Evolutionary conservation across 2,329 filamentous ascomycete genomes (phyloP).

Genomic region (Verticillium longisporum): DNA sequence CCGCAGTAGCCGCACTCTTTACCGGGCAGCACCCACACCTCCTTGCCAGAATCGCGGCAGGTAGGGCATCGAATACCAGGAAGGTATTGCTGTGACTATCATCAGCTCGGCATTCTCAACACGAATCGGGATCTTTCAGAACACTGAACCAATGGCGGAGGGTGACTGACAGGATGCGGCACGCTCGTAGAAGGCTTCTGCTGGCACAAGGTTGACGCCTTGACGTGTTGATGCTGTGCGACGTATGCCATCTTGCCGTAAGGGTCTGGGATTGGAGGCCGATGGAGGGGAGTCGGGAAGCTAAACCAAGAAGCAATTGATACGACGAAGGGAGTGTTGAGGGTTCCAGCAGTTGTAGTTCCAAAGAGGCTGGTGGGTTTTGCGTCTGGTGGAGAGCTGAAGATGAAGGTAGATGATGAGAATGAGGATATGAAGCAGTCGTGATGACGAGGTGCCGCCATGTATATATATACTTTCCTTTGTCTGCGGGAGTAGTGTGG

Average conservation of each 20-base stretch:
- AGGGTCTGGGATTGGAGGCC: slow-evolving; percentile 6
- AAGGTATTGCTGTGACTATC: slow-evolving; percentile 23
- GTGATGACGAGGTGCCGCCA: background rate
- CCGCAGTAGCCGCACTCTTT: slow-evolving; percentile 44
- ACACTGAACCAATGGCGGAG: background rate
- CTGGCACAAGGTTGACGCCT: background rate
- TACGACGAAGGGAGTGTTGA: background rate
- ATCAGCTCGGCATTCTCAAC: background rate
- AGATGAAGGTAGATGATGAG: background rate
- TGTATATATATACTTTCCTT: background rate
- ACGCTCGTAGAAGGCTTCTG: background rate
- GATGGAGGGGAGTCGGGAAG: slow-evolving; percentile 1
- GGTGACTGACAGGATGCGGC: background rate
- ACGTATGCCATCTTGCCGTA: background rate
- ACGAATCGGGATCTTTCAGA: background rate
- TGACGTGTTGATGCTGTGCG: background rate
- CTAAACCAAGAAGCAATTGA: background rate
- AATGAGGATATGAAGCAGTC: background rate
- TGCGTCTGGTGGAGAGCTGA: background rate
- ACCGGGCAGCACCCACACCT: slow-evolving; percentile 50
- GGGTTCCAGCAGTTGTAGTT: background rate
- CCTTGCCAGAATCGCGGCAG: slow-evolving; percentile 39
- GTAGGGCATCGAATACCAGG: slow-evolving; percentile 46
- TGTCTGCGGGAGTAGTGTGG: background rate
- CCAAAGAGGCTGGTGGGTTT: background rate